Base-by-base conservation (phyloP, 2,329 filamentous ascomycete genomes). In the Colletotrichum lindemuthianum region DNA sequence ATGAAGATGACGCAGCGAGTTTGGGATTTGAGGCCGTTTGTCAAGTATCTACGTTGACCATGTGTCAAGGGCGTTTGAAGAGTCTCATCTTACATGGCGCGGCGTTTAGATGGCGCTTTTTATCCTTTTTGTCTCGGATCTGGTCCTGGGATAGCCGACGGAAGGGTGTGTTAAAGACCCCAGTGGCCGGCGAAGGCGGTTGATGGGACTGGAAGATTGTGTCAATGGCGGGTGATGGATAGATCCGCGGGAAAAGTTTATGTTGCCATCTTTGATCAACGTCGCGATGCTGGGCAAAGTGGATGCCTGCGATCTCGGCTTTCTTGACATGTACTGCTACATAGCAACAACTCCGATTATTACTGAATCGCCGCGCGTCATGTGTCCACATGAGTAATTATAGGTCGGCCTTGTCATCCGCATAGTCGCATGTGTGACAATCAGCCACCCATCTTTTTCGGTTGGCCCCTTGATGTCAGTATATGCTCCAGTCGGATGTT, bases 1-100 rank as follows among this genome's bases (percentile, higher is more conserved):
- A 66, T 44, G 63, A 65, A 41, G 51, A 40, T 64, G 48, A 66
- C 60, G 60, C 60, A 66, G 63, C 63, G 63, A 39, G 60, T 54
- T 64, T 41, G 53, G 44, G 49, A 50, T 33, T 64, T 59, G n/a
- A 59, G 49, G 49, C 49, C 54, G 54, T 61, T 51, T 36, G 39
- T 52, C 47, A 16, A 52, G 49, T 49, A 64, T 54, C 50, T 51
- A 59, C 55, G 41, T 53, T 63, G n/a, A 13, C 24, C 33, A 55
- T 60, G 52, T 49, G 32, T 50, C 34, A 12, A 11, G 43, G 44
- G 45, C 34, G 49, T 60, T 60, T 16, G 10, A 24, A 34, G 50
- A 49, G 50, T 45, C 16, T 16, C 44, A 36, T 41, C 13, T 37
- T 12, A 37, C 15, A 44, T 43, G 47, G 47, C 59, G 48, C 43